These are phyloP conservation scores for Nymphaea thermarum DNA, from an alignment of 164 flowering plant species.

Conservation along the genomic window DNA sequence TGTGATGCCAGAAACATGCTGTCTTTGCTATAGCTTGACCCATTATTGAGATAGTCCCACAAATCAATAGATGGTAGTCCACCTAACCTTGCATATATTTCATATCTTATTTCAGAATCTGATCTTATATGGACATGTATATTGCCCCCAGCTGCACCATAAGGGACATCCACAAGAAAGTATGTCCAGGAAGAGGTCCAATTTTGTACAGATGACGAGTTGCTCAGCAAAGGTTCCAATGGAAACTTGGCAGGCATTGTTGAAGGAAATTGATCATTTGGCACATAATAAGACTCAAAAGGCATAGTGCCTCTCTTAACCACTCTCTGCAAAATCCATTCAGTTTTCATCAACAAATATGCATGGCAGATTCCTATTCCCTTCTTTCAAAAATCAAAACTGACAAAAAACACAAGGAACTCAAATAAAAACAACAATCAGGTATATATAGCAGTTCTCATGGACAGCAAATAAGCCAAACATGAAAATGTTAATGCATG, in stretches of 20 bases:
- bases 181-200: slow-evolving; percentile 55
- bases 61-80: slow-evolving; percentile 54
- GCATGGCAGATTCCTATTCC: too few relatives aligned
- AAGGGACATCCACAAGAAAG: slow-evolving; percentile 64
- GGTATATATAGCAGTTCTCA: too few relatives aligned
- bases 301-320: slow-evolving; percentile 30
- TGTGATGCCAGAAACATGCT: slow-evolving; percentile 52
- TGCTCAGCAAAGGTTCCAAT: slow-evolving; percentile 57
- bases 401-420: too few relatives aligned
- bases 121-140: slow-evolving; percentile 48
- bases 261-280: slow-evolving; percentile 28
- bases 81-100: slow-evolving; percentile 67
- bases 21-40: slow-evolving; percentile 45
- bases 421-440: too few relatives aligned
- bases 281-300: slow-evolving; percentile 63
- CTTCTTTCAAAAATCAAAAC: too few relatives aligned
- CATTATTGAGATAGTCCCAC: slow-evolving; percentile 65
- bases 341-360: neutral
- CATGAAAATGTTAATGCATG: too few relatives aligned
- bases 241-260: slow-evolving; percentile 34
- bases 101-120: slow-evolving; percentile 31
- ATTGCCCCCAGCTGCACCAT: slow-evolving; percentile 79
- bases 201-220: slow-evolving; percentile 27
- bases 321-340: slow-evolving; percentile 60
- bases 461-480: too few relatives aligned